Evolutionary conservation across 306 rosid species (phyloP), one percentile per base, ranked within the genome.

Genomic region (Citrullus mucosospermus): DNA sequence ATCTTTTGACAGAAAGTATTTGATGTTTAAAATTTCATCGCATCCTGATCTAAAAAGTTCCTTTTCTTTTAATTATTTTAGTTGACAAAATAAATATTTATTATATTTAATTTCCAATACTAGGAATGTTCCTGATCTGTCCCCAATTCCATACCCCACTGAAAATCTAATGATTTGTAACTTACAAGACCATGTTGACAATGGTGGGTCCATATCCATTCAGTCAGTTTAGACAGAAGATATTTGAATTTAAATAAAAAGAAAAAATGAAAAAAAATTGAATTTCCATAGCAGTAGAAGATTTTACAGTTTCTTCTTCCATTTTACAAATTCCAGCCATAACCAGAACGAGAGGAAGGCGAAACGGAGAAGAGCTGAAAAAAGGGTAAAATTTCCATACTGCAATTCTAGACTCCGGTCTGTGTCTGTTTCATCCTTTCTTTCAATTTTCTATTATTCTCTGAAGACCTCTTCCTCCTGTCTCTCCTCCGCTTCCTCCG

Each of bases 401-500:
- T 46, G 76, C 76, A 48, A 43, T 71, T 46, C 20, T 1, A 44
- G 13, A 20, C 75, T 71, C 41, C 54, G 15, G 13, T 71, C 76
- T 71, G 76, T 71, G 54, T 46, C 22, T 15, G 38, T 30, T 22
- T 46, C 13, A 71, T 48, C 12, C 9, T 43, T 48, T 13, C 9
- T 43, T 48, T 13, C 56, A 10, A 25, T 16, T 73, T 14, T 51
- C 70, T 81, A 89, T 63, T 85, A 89, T 6, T 87, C 89, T 56
- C 86, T 59, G 9, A 83, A 80, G 63, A 78, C 57, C 51, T 56
- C 69, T 77, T 87, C 92, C 25, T 87, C 96, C 34, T 86, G 86
- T 48, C 76, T 88, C 80, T 81, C 82, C 32, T 73, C 91, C 75
- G 54, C 83, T 61, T 78, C 84, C 70, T 76, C 89, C 58, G 82